Evolutionary conservation across 2,329 filamentous ascomycete genomes (phyloP).

Genomic region (Neoscytalidium dimidiatum): DNA sequence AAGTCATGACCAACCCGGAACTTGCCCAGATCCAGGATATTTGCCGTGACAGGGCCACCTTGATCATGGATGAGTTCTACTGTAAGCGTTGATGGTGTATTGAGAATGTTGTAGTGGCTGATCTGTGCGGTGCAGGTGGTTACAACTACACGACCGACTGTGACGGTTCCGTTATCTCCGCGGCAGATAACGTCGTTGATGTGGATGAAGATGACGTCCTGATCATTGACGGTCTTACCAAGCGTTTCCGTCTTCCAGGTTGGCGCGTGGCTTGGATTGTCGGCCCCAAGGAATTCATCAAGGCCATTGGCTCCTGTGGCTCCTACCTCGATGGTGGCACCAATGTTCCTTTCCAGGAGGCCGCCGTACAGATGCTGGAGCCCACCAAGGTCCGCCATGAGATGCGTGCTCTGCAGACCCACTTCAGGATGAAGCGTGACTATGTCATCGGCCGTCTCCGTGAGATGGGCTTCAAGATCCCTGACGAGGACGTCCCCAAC

Average conservation of each 20-base stretch:
- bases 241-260: constrained; percentile 92
- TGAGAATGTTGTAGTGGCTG: background rate
- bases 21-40: constrained; percentile 90
- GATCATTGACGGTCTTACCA: constrained; percentile 93
- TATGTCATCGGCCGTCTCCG: constrained; percentile 79
- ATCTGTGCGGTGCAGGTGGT: constrained; percentile 45
- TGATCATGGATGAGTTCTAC: constrained; percentile 98
- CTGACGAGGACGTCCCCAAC: constrained; percentile 77
- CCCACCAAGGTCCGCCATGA: constrained; percentile 76
- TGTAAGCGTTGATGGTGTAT: constrained; percentile 22
- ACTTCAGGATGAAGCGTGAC: constrained; percentile 93
- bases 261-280: constrained; percentile 98
- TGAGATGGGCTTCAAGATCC: constrained; percentile 82
- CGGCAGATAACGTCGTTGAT: constrained; percentile 86
- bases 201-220: constrained; percentile 80
- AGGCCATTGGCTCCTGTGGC: constrained; percentile 87
- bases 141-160: constrained; percentile 96
- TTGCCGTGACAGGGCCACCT: constrained; percentile 83
- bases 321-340: constrained; percentile 93
- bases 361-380: constrained; percentile 90
- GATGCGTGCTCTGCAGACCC: constrained; percentile 84
- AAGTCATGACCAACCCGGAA: constrained; percentile 82
- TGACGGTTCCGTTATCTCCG: constrained; percentile 84
- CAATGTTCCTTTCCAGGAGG: constrained; percentile 94
- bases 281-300: constrained; percentile 94